Evolutionary conservation across 805 yeast genomes (phyloP), one percentile per base, ranked within the genome.

Genomic region (Wickerhamiella azyma): DNA sequence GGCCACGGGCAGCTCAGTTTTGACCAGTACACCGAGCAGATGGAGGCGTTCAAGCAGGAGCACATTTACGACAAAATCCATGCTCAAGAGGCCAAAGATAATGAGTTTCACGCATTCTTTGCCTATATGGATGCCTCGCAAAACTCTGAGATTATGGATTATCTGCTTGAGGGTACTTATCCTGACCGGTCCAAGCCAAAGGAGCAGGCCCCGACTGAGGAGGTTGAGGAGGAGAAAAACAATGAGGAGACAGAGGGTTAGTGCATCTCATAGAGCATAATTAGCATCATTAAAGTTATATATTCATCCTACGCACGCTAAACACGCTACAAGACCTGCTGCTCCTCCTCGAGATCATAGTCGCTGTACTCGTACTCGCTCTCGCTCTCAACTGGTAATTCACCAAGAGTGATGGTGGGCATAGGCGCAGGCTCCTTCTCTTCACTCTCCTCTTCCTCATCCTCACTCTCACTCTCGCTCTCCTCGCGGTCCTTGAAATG

Each of bases 41-140:
- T 92, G 77, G 82, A 81, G 50, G 83, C 67, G 1, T 89, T 92
- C 71, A 92, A 92, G 67, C 76, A 75, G 76, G 81, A 79, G 60
- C 79, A 72, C 62, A 89, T 92, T 52, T 92, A 92, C 61, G 95
- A 88, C 58, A 85, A 86, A 62, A 86, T 92, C 49, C 89, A 89
- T 59, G 77, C 75, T 37, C 96, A 88, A 64, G 98, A 92, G 63
- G 80, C 76, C 39, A 76, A 76, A 57, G 96, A 86, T 56, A 85
- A 86, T 58, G 81, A 81, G 3, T 88, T 84, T 66, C 79, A 85
- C 52, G 94, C 94, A 0, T 89, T 92, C 59, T 92, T 84, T 63
- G 82, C 83, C 39, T 89, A 84, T 60, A 81, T 92, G 53, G 98
- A 89, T 63, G 77, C 81, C 33, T 85, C 81, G 61, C 72, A 74